These are phyloP conservation scores for Fraxinus ornus DNA, from an alignment of 305 asterid genomes.

Conservation along the genomic window DNA sequence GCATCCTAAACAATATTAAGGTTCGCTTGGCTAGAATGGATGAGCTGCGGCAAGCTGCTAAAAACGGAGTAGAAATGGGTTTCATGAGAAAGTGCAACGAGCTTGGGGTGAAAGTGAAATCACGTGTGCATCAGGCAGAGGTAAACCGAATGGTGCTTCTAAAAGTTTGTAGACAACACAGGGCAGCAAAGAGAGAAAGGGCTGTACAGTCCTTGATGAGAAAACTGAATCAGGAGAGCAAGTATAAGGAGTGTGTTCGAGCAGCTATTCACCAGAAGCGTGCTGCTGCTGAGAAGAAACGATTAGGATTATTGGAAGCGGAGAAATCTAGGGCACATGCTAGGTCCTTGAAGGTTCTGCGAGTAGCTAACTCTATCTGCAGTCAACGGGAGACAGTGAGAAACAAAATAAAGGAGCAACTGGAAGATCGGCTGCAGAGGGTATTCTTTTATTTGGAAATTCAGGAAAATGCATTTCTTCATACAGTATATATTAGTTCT, in stretches of 20 bases:
- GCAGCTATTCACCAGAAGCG: conserved; percentile 36
- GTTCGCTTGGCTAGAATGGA: conserved; percentile 34
- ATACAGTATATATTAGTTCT: background rate
- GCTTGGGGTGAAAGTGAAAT: conserved; percentile 29
- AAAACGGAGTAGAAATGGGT: conserved; percentile 29
- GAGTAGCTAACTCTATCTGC: conserved; percentile 20
- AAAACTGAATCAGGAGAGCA: conserved; percentile 27
- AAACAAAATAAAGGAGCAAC: conserved; percentile 20
- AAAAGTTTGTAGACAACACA: conserved; percentile 26
- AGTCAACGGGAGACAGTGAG: conserved; percentile 25
- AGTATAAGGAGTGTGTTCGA: conserved; percentile 29
- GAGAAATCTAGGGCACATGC: conserved; percentile 32
- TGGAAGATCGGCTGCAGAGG: conserved; percentile 24
- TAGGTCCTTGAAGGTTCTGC: conserved; percentile 28
- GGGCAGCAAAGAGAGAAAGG: conserved; percentile 30
- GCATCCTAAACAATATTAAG: conserved; percentile 32
- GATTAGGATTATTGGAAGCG: conserved; percentile 33
- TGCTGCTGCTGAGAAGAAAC: conserved; percentile 34
- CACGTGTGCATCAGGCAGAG: conserved; percentile 33
- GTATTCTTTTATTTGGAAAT: conserved; percentile 14
- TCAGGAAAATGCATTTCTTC: background rate
- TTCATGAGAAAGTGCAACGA: conserved; percentile 28
- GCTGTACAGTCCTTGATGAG: conserved; percentile 28
- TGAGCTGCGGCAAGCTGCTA: conserved; percentile 33
- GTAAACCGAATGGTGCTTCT: conserved; percentile 30